Conservation (phyloP, 208 protist genomes). For the Acanthamoeba culbertsoni region DNA sequence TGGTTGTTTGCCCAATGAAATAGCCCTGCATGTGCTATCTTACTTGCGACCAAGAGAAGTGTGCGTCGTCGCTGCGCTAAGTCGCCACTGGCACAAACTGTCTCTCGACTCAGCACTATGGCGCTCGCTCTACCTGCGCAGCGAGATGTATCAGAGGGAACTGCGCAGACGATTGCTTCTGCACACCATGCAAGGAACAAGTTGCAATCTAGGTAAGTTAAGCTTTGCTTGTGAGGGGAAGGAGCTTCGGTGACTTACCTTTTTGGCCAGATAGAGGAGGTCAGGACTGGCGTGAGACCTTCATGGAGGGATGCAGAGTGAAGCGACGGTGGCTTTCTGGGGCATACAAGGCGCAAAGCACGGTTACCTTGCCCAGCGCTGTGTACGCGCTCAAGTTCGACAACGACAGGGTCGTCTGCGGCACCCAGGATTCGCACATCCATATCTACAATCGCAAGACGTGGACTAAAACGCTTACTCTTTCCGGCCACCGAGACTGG, state of each 20-base stretch:
- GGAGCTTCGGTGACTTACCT: too few species aligned
- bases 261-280: neutral
- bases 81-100: slow-evolving; percentile 43
- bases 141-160: neutral
- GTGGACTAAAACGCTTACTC: neutral
- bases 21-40: slow-evolving; percentile 37
- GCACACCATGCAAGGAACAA: neutral
- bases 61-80: neutral
- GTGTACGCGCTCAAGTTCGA: slow-evolving; percentile 54
- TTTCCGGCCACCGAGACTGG: slow-evolving; percentile 49
- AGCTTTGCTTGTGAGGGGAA: too few species aligned
- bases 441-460: slow-evolving; percentile 4
- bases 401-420: slow-evolving; percentile 50
- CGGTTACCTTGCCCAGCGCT: neutral
- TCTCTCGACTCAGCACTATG: slow-evolving; percentile 28
- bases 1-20: neutral
- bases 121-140: slow-evolving; percentile 6
- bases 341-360: neutral
- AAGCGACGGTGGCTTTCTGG: neutral
- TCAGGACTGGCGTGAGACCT: slow-evolving; percentile 11
- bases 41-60: neutral
- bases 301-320: neutral
- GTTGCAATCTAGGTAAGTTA: too few species aligned
- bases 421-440: slow-evolving; percentile 50
- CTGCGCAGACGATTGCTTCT: neutral